phyloP scores from a whole-genome alignment of 192 early-diverging fungal species.

The Backusella westeae region DNA sequence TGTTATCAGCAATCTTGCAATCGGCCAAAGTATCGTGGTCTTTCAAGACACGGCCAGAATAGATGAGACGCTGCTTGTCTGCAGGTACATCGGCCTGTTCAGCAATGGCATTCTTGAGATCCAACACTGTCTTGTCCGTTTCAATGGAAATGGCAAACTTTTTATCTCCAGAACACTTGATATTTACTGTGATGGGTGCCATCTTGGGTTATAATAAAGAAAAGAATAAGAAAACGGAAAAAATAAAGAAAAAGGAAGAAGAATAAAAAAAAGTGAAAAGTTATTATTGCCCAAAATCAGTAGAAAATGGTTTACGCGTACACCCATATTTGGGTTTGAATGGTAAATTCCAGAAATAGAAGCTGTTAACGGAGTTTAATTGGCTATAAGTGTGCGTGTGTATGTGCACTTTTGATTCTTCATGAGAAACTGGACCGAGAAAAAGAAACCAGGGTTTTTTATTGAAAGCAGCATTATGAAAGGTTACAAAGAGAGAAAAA shows the following conservation, averaged over 20 bases:
- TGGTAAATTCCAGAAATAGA: background rate
- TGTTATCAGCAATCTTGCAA: slow-evolving; percentile 85
- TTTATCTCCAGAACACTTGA: slow-evolving; percentile 75
- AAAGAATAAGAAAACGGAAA: background rate
- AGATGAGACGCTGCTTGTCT: slow-evolving; percentile 85
- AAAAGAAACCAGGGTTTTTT: background rate
- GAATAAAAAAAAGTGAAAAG: background rate
- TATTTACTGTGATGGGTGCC: slow-evolving; percentile 64
- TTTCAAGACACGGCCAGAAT: slow-evolving; percentile 91
- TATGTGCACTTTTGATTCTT: no score
- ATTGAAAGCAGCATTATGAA: background rate
- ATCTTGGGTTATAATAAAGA: slow-evolving; percentile 32
- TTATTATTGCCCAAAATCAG: background rate
- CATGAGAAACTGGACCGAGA: no score
- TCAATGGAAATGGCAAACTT: slow-evolving; percentile 66
- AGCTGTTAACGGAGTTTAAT: background rate
- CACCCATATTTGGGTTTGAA: background rate
- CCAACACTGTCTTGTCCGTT: slow-evolving; percentile 59
- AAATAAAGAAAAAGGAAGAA: background rate
- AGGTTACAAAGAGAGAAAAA: background rate
- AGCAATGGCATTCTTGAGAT: slow-evolving; percentile 77
- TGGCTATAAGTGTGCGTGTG: no score
- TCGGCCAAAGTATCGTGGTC: slow-evolving; percentile 72
- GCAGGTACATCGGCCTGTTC: slow-evolving; percentile 60
- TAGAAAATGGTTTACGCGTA: background rate